Evolutionary conservation across 192 early-diverging fungal species (phyloP).

Genomic region (Backusella australiensis): DNA sequence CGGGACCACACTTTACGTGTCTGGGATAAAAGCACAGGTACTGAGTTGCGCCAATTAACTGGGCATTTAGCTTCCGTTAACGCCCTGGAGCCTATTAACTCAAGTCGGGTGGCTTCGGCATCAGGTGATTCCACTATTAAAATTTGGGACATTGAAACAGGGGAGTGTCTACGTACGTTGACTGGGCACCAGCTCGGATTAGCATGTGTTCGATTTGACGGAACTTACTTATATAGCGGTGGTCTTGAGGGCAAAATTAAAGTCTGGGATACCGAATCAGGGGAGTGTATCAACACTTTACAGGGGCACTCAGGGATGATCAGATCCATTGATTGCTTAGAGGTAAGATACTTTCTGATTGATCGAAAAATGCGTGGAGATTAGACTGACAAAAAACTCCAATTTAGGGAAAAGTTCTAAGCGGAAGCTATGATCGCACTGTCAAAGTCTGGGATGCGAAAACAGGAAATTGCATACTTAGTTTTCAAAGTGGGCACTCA

Average conservation of each 20-base stretch:
- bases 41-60: slow-evolving; percentile 58
- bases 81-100: slow-evolving; percentile 74
- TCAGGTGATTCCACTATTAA: slow-evolving; percentile 82
- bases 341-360: slow-evolving; percentile 32
- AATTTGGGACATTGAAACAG: slow-evolving; percentile 73
- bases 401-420: slow-evolving; percentile 63
- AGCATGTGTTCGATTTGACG: slow-evolving; percentile 81
- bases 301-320: slow-evolving; percentile 71
- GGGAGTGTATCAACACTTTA: slow-evolving; percentile 56
- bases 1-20: slow-evolving; percentile 91
- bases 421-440: slow-evolving; percentile 90
- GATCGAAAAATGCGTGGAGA: slow-evolving; percentile 11
- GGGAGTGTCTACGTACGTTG: slow-evolving; percentile 67
- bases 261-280: slow-evolving; percentile 56
- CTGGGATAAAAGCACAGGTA: slow-evolving; percentile 69
- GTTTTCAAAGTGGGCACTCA: slow-evolving; percentile 63
- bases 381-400: not conserved
- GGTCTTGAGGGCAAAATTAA: slow-evolving; percentile 77
- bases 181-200: slow-evolving; percentile 75
- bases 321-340: slow-evolving; percentile 81
- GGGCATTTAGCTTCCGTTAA: slow-evolving; percentile 96
- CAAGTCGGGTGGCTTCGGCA: slow-evolving; percentile 73
- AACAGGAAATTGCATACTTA: slow-evolving; percentile 70
- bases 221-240: slow-evolving; percentile 68
- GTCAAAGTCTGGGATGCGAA: slow-evolving; percentile 91